Conservation (phyloP, 2,329 filamentous ascomycete genomes). For the Chaetoscypha palmicola region DNA sequence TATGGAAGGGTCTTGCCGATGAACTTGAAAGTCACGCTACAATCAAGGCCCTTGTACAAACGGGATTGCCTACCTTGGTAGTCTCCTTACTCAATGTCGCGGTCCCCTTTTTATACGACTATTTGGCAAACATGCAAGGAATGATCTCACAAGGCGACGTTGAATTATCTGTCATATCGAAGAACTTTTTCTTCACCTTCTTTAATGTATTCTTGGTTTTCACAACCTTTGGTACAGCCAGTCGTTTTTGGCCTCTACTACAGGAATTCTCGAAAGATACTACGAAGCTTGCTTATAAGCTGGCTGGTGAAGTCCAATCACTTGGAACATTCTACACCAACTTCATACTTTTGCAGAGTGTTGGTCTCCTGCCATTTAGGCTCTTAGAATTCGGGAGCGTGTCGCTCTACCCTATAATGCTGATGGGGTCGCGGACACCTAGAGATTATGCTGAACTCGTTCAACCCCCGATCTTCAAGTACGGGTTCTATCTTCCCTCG, state of each 20-base stretch:
- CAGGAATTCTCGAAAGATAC: slow-evolving; percentile 72
- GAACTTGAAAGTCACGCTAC: slow-evolving; percentile 62
- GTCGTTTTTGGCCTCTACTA: slow-evolving; percentile 65
- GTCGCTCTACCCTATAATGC: slow-evolving; percentile 71
- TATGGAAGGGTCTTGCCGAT: slow-evolving; percentile 63
- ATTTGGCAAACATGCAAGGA: slow-evolving; percentile 81
- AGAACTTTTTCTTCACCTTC: slow-evolving; percentile 99
- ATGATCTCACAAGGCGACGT: slow-evolving; percentile 94
- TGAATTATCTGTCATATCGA: slow-evolving; percentile 89
- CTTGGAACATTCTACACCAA: slow-evolving; percentile 85
- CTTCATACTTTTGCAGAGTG: slow-evolving; percentile 84
- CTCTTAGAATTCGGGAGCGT: slow-evolving; percentile 86
- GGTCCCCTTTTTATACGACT: slow-evolving; percentile 93
- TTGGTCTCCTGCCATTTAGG: slow-evolving; percentile 90
- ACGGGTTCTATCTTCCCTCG: slow-evolving; percentile 92
- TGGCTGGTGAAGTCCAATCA: slow-evolving; percentile 68
- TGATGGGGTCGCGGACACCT: slow-evolving; percentile 76
- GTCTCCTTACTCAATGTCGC: slow-evolving; percentile 82
- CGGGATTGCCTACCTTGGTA: slow-evolving; percentile 76
- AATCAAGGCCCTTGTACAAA: slow-evolving; percentile 71
- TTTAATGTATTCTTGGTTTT: slow-evolving; percentile 98
- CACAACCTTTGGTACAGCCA: slow-evolving; percentile 75
- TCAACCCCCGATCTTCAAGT: slow-evolving; percentile 81
- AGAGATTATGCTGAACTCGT: slow-evolving; percentile 79
- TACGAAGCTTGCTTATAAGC: slow-evolving; percentile 63